Evolutionary conservation across 441 rosid genomes (phyloP), one percentile per base, ranked within the genome.

Genomic region (Gossypium aridum): DNA sequence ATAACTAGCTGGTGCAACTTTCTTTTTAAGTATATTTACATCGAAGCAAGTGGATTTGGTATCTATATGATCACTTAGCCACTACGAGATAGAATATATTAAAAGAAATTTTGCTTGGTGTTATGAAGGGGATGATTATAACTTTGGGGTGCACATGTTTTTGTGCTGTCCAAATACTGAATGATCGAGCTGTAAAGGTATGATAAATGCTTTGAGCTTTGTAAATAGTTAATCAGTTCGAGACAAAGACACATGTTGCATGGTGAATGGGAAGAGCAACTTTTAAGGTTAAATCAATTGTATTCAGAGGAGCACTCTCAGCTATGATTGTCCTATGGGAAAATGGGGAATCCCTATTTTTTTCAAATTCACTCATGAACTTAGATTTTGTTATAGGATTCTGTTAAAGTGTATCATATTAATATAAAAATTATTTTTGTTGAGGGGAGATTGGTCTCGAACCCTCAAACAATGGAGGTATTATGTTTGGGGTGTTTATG

Each of bases 141-240:
- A 34, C 43, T 39, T 25, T 49, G 47, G 67, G 47, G 4, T 51
- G 47, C 73, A 69, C 61, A 69, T 69, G 73, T 16, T 51, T 34
- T 16, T 25, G 34, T 26, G 73, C 61, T 69, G 47, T 53, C 73
- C 73, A 53, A 49, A 51, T 3, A 26, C 26, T 51, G 43, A 68
- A 68, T 51, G 72, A 26, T 51, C 9, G 72, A 69, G 72, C 72
- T 69, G 72, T 57, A 68, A 69, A 69, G 61, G 28, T 8, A 0
- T 56, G 5, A 56, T 13, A 22, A 23, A 26, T 3, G n/a, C 26
- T 69, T 28, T 53, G 25, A 26, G 25, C 61, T 57, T 69, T 16
- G 73, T 10, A 51, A 64, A 64, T 31, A 1, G 14, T 17, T 34
- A 34, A 64, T 17, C 17, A 13, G 69, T 17, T 49, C 51, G 47